A percentile compares a stretch with the other conserved stretches of the same genome.
phyloP scores from a whole-genome alignment of 1,284 basidiomycete genomes.

The Cryptococcus maquisensis region DNA sequence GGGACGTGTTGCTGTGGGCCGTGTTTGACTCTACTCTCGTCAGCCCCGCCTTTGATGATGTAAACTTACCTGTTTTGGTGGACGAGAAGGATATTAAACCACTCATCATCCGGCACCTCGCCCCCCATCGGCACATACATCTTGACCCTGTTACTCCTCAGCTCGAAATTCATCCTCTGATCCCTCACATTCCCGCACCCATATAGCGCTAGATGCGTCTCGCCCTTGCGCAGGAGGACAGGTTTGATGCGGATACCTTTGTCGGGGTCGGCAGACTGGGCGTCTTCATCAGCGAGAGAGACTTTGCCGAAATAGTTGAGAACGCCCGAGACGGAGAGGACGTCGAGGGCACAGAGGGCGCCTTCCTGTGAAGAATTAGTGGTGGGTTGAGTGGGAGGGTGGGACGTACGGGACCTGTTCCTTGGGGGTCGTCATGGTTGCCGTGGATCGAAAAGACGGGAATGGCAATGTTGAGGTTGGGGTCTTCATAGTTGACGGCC shows the following conservation, averaged over 20 bases:
- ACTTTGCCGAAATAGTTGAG: constrained; percentile 96
- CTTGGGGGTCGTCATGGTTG: constrained; percentile 99
- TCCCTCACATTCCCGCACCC: constrained; percentile 97
- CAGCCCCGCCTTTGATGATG: background rate
- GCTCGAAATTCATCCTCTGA: constrained; percentile 90
- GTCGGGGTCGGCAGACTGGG: constrained; percentile 50
- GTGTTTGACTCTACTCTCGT: constrained; percentile 69
- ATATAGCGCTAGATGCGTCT: constrained; percentile 80
- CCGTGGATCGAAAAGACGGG: constrained; percentile 99
- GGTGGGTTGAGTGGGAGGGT: background rate
- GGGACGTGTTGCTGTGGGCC: constrained; percentile 89
- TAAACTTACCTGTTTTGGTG: constrained; percentile 86
- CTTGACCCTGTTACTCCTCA: constrained; percentile 84
- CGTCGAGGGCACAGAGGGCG: constrained; percentile 88
- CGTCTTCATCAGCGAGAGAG: constrained; percentile 57
- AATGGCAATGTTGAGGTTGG: constrained; percentile 88
- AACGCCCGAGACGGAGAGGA: constrained; percentile 88
- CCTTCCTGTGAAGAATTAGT: constrained; percentile 63
- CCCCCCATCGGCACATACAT: constrained; percentile 96
- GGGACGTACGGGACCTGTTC: constrained; percentile 72
- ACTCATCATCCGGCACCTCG: constrained; percentile 54
- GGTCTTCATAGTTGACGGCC: constrained; percentile 94
- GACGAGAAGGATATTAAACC: constrained; percentile 91
- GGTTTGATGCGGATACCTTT: constrained; percentile 82
- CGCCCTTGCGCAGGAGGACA: constrained; percentile 83